Evolutionary conservation across 2,329 filamentous ascomycete genomes (phyloP).

Genomic region (Bimuria novae-zelandiae): DNA sequence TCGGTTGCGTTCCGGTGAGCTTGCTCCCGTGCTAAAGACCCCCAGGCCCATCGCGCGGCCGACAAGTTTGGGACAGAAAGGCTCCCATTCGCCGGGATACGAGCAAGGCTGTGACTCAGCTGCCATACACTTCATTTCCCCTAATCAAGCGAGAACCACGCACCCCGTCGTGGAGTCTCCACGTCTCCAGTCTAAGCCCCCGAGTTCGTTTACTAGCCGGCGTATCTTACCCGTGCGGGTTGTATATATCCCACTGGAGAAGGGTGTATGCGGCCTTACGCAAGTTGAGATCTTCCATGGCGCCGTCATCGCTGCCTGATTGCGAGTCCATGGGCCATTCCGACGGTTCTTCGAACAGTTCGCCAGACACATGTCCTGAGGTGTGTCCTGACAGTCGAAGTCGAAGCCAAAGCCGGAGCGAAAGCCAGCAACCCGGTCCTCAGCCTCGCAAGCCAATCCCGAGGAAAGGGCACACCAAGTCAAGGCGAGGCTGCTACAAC

Average conservation of each 20-base stretch:
- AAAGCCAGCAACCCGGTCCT: slow-evolving; percentile 19
- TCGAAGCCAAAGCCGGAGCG: slow-evolving; percentile 14
- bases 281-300: slow-evolving; percentile 15
- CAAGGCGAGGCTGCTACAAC: slow-evolving; percentile 67
- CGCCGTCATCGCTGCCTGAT: slow-evolving; percentile 27
- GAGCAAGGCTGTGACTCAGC: slow-evolving; percentile 41
- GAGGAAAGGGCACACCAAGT: slow-evolving; percentile 68
- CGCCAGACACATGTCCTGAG: slow-evolving; percentile 30
- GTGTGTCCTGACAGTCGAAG: slow-evolving; percentile 20
- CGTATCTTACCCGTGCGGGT: slow-evolving; percentile 17
- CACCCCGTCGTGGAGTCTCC: slow-evolving; percentile 26
- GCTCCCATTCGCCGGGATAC: slow-evolving; percentile 28
- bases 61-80: slow-evolving; percentile 12
- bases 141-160: slow-evolving; percentile 26
- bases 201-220: slow-evolving; percentile 27
- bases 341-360: slow-evolving; percentile 40
- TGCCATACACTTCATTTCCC: slow-evolving; percentile 29
- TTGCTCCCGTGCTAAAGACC: slow-evolving; percentile 18
- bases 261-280: slow-evolving; percentile 20
- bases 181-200: slow-evolving; percentile 38
- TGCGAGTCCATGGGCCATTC: slow-evolving; percentile 28
- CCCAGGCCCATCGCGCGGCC: slow-evolving; percentile 17
- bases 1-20: slow-evolving; percentile 37
- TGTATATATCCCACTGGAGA: slow-evolving; percentile 36
- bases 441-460: slow-evolving; percentile 43